These are phyloP conservation scores for Pseudomicrostroma phylloplanum DNA, from an alignment of 1,284 basidiomycete genomes.

Conservation along the genomic window DNA sequence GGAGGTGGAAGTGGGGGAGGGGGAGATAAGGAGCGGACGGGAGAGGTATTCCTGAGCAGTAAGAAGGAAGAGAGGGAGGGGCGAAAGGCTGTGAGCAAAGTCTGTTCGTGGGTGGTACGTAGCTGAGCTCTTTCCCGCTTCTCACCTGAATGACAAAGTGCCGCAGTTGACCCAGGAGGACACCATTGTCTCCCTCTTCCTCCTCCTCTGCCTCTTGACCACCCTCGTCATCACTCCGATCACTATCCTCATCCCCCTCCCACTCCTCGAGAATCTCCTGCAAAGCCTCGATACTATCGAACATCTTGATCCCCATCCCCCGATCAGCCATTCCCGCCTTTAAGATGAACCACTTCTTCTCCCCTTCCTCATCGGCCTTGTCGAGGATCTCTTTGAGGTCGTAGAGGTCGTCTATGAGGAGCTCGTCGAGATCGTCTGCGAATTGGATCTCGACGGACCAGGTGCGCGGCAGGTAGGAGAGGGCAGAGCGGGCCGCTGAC, in stretches of 20 bases:
- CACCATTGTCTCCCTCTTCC: conserved; percentile 7
- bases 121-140: conserved; percentile 3
- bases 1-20: too few relatives aligned
- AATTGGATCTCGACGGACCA: conserved; percentile 85
- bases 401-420: conserved; percentile 87
- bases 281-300: conserved; percentile 70
- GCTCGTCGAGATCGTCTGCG: conserved; percentile 89
- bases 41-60: conserved; percentile 72
- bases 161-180: conserved; percentile 66
- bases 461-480: conserved; percentile 61
- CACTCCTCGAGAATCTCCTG: conserved; percentile 76
- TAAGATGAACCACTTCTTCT: conserved; percentile 53
- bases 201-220: conserved; percentile 16
- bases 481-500: conserved; percentile 11
- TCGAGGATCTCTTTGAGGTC: conserved; percentile 66
- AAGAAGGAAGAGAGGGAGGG: not conserved
- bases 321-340: conserved; percentile 97
- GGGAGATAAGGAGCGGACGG: conserved; percentile 73
- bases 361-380: conserved; percentile 28
- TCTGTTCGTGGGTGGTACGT: not conserved
- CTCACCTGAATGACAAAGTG: conserved; percentile 93
- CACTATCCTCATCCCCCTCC: conserved; percentile 58
- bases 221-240: conserved; percentile 46
- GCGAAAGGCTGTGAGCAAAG: not conserved
- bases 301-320: conserved; percentile 88